Base-by-base conservation (phyloP, 192 early-diverging fungal species). In the Lobosporangium transversale region DNA sequence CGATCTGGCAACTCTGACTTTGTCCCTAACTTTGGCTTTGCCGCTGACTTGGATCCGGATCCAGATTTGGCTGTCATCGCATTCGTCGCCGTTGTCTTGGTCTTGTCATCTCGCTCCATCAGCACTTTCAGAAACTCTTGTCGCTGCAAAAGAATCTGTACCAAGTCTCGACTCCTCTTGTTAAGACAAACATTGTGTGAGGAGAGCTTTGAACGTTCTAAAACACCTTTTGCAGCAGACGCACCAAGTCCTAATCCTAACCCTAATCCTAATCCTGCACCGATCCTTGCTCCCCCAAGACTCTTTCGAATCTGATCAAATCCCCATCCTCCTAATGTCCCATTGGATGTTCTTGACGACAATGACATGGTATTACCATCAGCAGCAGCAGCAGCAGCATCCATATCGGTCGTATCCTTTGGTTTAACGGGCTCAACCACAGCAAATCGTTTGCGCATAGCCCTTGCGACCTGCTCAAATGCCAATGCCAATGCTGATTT, bases 391-490 rank as follows among this genome's bases (percentile, higher is more conserved):
- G n/a, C n/a, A n/a, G n/a, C n/a, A n/a, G n/a, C n/a, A n/a, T n/a
- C n/a, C n/a, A n/a, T n/a, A n/a, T n/a, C n/a, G n/a, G n/a, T n/a
- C n/a, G n/a, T n/a, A n/a, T n/a, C n/a, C n/a, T n/a, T 51, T 51
- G 50, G 7, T 26, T 51, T 15, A 6, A n/a, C n/a, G n/a, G n/a
- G n/a, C n/a, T n/a, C n/a, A 40, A 40, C 14, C 8, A 40, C 37
- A 40, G 37, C 37, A 10, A 37, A 4, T 40, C 5, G 30, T 4
- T 63, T 49, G 8, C 63, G 62, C 21, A 24, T 20, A 23, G 63
- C 71, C 43, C 27, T 75, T 18, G 57, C 71, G 10, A 61, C 57
- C 29, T 75, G 63, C 48, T 66, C 73, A 24, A 76, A 76, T 2
- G 73, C 73, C 3, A 50, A 21, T 27, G 64, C 63, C 6, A 76